Base-by-base conservation (phyloP, 495 filamentous ascomycete genomes). In the Aspergillus bridgeri region DNA sequence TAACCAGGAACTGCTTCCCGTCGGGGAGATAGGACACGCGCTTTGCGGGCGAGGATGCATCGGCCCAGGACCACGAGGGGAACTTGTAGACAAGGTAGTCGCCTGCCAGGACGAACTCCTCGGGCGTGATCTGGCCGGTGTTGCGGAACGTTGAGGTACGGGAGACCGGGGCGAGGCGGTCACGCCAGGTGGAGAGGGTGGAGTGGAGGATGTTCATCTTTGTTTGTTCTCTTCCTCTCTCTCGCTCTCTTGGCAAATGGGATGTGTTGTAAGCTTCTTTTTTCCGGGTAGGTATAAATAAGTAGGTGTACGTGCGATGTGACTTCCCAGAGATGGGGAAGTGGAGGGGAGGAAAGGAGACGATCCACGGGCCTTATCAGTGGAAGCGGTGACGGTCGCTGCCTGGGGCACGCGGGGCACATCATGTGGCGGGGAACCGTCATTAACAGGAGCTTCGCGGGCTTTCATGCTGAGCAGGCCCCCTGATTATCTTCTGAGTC, bases 41-140 rank as follows among this genome's bases (percentile, higher is more conserved):
- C 65, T 91, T 89, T 27, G 83, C 78, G 3, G 86, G 81, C 19
- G 83, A 82, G 9, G 92, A 90, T 48, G 92, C 92, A 63, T 93
- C 90, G 56, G 86, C 83, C 94, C 94, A 99, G n/a, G 90, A 87
- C 94, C 94, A 99, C 47, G 93, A 94, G 6, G 94, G 94, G 74
- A 99, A 99, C 78, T 96, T 98, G 85, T 93, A 96, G 67, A 96
- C 92, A 42, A 99, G 88, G 73, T 97, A 99, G 76, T 99, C 94
- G 62, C 95, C 94, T 3, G 94, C 95, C 4, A 88, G 86, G 17
- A 96, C 80, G 70, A 99, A 99, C 80, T 99, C 94, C 69, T 97
- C 95, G 44, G 93, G 93, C 0, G 95, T 98, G 74, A 99, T 91
- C 74, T 98, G 88, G 62, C 94, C 94, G 3, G 91, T 96, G 58